Evolutionary conservation across 1,139 yeast genomes (phyloP).

Genomic region (Saccharomyces pastorianus): DNA sequence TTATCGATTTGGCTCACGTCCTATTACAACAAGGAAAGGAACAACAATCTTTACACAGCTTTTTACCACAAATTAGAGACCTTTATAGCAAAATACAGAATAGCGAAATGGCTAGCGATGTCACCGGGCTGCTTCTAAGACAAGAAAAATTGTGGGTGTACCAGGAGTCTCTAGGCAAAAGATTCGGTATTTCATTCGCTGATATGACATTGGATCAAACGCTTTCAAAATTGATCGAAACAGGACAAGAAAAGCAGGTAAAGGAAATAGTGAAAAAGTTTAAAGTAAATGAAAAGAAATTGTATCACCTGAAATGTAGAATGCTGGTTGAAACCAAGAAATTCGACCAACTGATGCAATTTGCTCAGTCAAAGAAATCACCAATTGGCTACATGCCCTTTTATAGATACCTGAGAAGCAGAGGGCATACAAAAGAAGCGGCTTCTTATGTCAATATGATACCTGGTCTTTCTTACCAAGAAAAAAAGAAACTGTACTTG

Average conservation of each 20-base stretch:
- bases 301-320: constrained; percentile 54
- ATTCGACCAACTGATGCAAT: constrained; percentile 52
- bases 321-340: constrained; percentile 45
- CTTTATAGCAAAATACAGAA: constrained; percentile 22
- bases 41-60: constrained; percentile 14
- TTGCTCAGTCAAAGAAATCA: constrained; percentile 45
- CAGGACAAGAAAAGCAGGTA: constrained; percentile 56
- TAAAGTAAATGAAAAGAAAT: constrained; percentile 54
- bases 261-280: constrained; percentile 51
- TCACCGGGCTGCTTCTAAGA: constrained; percentile 35
- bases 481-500: constrained; percentile 19
- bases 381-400: constrained; percentile 71
- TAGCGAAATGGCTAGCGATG: constrained; percentile 24
- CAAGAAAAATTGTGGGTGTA: constrained; percentile 45
- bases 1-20: constrained; percentile 39
- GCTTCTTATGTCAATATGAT: constrained; percentile 23
- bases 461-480: constrained; percentile 20
- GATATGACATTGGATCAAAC: constrained; percentile 50
- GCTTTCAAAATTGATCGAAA: constrained; percentile 43
- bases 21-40: constrained; percentile 29
- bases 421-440: constrained; percentile 25
- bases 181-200: constrained; percentile 50
- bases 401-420: constrained; percentile 27
- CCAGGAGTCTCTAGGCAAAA: constrained; percentile 47
- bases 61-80: constrained; percentile 28